phyloP scores from a whole-genome alignment of 768 basidiomycete genomes.

The Pholiota microspora region DNA sequence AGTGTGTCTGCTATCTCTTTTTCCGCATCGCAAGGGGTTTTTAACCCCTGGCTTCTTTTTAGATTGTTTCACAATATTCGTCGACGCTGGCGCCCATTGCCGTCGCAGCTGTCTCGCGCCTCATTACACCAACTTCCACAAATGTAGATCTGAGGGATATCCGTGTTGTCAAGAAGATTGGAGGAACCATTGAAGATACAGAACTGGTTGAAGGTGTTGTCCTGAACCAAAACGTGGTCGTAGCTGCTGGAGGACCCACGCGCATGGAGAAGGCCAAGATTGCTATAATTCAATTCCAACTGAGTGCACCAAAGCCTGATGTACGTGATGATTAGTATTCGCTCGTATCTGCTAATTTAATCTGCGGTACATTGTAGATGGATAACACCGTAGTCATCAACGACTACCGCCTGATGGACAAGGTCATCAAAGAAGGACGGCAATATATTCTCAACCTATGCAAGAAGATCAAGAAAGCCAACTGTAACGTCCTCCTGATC shows the following conservation, averaged over 20 bases:
- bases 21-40: background rate
- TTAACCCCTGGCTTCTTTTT: constrained; percentile 7
- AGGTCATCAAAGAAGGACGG: constrained; percentile 98
- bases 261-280: constrained; percentile 99
- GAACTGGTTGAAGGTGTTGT: constrained; percentile 96
- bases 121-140: constrained; percentile 83
- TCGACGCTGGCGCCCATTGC: constrained; percentile 98
- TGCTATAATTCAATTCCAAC: constrained; percentile 96
- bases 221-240: constrained; percentile 93
- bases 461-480: constrained; percentile 99
- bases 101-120: constrained; percentile 91
- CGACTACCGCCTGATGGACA: constrained; percentile 99
- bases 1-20: constrained; percentile 37
- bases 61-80: constrained; percentile 99
- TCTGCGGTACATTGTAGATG: constrained; percentile 77
- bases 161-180: constrained; percentile 96
- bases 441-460: constrained; percentile 97
- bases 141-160: constrained; percentile 97
- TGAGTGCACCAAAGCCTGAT: constrained; percentile 96
- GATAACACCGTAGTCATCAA: constrained; percentile 99
- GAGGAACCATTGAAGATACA: constrained; percentile 98
- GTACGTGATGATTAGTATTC: constrained; percentile 44
- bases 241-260: constrained; percentile 87
- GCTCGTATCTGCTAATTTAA: constrained; percentile 12
- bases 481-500: constrained; percentile 97